phyloP scores from a whole-genome alignment of 805 yeast species.

The Kazachstania africana region DNA sequence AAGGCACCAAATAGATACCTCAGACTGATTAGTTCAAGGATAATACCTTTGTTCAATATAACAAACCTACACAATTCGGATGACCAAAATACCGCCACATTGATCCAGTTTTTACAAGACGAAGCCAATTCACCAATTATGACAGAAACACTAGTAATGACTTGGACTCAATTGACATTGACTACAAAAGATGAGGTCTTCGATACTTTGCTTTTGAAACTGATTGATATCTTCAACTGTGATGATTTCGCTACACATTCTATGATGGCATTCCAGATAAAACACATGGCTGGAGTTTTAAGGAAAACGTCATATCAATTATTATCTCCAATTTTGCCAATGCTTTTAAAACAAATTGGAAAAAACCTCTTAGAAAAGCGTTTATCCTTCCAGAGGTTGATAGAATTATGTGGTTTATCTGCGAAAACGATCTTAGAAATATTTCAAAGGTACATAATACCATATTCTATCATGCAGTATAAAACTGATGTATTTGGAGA shows the following conservation, averaged over 20 bases:
- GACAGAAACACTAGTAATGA: slow-evolving; percentile 47
- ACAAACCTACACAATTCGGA: slow-evolving; percentile 30
- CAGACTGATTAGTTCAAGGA: slow-evolving; percentile 39
- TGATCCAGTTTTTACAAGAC: slow-evolving; percentile 32
- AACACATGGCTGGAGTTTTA: slow-evolving; percentile 44
- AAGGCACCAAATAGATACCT: slow-evolving; percentile 40
- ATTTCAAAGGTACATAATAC: slow-evolving; percentile 65
- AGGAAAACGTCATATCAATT: slow-evolving; percentile 65
- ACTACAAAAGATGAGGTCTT: slow-evolving; percentile 56
- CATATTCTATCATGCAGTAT: slow-evolving; percentile 58
- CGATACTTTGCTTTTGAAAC: slow-evolving; percentile 50
- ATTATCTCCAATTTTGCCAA: slow-evolving; percentile 67
- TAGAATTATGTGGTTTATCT: slow-evolving; percentile 55
- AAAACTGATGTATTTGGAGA: slow-evolving; percentile 44
- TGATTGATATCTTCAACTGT: slow-evolving; percentile 58
- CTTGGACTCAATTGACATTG: slow-evolving; percentile 56
- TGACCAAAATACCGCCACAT: slow-evolving; percentile 33
- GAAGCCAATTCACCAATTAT: slow-evolving; percentile 28
- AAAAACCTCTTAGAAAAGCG: slow-evolving; percentile 39
- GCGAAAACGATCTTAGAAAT: slow-evolving; percentile 50
- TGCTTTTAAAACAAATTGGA: slow-evolving; percentile 53
- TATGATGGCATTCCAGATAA: slow-evolving; percentile 55
- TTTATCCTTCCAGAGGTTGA: slow-evolving; percentile 43
- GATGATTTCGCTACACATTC: slow-evolving; percentile 47
- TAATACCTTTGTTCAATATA: slow-evolving; percentile 39